Conservation (phyloP, 768 basidiomycete species). For the Scleroderma citrinum region DNA sequence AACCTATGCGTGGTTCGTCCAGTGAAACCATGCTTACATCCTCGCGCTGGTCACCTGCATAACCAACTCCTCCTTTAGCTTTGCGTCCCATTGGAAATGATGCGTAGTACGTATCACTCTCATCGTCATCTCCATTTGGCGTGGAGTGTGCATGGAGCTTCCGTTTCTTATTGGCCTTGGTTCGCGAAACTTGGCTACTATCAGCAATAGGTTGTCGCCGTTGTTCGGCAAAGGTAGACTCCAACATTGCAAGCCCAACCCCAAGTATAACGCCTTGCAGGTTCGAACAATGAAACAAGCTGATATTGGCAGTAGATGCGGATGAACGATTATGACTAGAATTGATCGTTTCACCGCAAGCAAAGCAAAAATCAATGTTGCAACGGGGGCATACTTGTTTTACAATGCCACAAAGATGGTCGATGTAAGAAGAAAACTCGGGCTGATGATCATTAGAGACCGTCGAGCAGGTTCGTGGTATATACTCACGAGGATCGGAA, state of each 20-base stretch:
- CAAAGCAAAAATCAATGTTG: slow-evolving; percentile 58
- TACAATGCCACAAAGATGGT: slow-evolving; percentile 53
- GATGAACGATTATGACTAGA: slow-evolving; percentile 37
- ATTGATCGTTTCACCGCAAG: slow-evolving; percentile 65
- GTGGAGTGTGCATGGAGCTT: slow-evolving; percentile 29
- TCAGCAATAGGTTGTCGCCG: slow-evolving; percentile 30
- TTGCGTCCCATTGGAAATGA: slow-evolving; percentile 49
- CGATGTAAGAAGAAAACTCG: slow-evolving; percentile 65
- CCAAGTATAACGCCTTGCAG: slow-evolving; percentile 87
- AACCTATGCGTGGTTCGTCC: slow-evolving; percentile 3
- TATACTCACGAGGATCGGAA: slow-evolving; percentile 66
- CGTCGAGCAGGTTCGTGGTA: not conserved
- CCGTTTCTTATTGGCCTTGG: slow-evolving; percentile 36
- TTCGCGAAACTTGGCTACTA: slow-evolving; percentile 16
- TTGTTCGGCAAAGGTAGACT: slow-evolving; percentile 62
- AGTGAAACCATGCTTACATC: slow-evolving; percentile 47
- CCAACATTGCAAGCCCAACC: slow-evolving; percentile 84
- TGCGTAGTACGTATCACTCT: slow-evolving; percentile 46
- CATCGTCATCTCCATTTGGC: slow-evolving; percentile 42
- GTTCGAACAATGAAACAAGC: slow-evolving; percentile 84
- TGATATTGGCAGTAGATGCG: slow-evolving; percentile 43
- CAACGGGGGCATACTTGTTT: slow-evolving; percentile 60
- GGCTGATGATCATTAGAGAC: slow-evolving; percentile 39
- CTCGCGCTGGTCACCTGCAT: slow-evolving; percentile 77
- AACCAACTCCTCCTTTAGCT: slow-evolving; percentile 76